Percentiles rank a stretch among this genome's conserved stretches.
Evolutionary conservation across 176 grass and related monocot genomes (phyloP).

Genomic region (Chrysopogon serrulatus): DNA sequence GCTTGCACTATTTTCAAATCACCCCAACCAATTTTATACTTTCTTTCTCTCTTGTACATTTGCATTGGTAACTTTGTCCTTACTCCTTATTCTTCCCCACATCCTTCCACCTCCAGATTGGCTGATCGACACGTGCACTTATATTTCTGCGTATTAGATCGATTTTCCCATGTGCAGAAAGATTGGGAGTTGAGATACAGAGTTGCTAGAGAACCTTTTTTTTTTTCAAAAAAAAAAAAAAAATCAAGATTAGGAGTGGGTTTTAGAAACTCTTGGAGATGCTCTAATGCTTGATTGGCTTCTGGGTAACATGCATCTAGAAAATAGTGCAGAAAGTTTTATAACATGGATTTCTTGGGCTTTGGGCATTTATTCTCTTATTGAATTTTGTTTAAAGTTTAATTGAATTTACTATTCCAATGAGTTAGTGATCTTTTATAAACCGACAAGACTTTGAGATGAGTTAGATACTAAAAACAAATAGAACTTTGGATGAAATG

Average conservation of each 20-base stretch:
- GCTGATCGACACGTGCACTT: neutral
- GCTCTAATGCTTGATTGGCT: neutral
- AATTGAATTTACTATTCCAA: neutral
- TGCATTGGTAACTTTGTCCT: neutral
- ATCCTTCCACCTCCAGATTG: neutral
- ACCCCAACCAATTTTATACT: neutral
- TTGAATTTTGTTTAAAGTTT: neutral
- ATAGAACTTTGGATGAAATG: neutral
- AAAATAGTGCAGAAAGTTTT: neutral
- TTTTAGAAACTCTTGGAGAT: too few relatives aligned
- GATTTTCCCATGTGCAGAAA: too few relatives aligned
- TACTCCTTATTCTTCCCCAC: neutral
- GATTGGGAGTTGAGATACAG: too few relatives aligned
- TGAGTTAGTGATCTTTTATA: neutral
- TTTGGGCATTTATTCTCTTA: neutral
- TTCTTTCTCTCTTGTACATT: neutral
- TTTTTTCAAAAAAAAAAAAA: too few relatives aligned
- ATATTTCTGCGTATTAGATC: too few relatives aligned
- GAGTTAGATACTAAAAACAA: neutral
- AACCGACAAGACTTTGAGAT: neutral
- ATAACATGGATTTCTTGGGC: neutral
- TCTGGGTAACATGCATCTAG: conserved; percentile 11
- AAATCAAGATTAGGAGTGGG: too few relatives aligned
- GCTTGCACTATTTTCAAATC: neutral
- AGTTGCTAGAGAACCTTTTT: too few relatives aligned